These are phyloP conservation scores for Comarum palustre DNA, from an alignment of 306 rosid species.

Conservation along the genomic window DNA sequence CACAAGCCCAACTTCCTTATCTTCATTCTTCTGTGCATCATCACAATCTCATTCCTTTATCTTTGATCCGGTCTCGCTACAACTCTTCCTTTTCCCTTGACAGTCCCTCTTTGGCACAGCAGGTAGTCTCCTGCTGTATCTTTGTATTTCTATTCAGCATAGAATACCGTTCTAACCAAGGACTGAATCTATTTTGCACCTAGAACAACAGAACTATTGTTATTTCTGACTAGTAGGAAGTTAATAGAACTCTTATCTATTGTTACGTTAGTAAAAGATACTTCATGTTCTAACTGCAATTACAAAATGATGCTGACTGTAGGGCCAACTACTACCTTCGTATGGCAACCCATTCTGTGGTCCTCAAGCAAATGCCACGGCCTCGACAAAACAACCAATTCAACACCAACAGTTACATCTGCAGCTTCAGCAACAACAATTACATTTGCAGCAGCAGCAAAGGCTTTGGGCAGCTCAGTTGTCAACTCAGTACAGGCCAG, in stretches of 20 bases:
- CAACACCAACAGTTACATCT: conserved; percentile 25
- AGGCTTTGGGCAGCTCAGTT: conserved; percentile 48
- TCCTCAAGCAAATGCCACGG: conserved; percentile 34
- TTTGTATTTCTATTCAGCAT: not conserved
- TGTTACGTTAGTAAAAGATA: not conserved
- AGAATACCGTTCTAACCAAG: not conserved
- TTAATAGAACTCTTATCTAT: not conserved
- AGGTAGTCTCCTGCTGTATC: conserved; percentile 39
- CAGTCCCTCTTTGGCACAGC: conserved; percentile 40
- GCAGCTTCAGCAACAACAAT: conserved; percentile 32
- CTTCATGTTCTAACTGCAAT: not conserved
- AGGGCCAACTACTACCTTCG: conserved; percentile 48
- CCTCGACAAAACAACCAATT: conserved; percentile 37
- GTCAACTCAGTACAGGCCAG: conserved; percentile 39
- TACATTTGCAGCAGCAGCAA: conserved; percentile 27
- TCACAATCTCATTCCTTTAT: conserved; percentile 36
- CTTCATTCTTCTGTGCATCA: conserved; percentile 42
- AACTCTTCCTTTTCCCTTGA: conserved; percentile 44
- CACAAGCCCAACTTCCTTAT: conserved; percentile 53
- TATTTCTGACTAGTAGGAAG: not conserved
- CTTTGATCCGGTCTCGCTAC: conserved; percentile 40
- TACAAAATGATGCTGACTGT: conserved; percentile 24
- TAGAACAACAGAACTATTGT: not conserved
- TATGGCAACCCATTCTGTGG: conserved; percentile 35
- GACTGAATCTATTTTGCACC: not conserved